Percentiles rank a stretch among this genome's conserved stretches.
Conservation (phyloP, 257 asterid species). For the Parsonsia alboflavescens region DNA sequence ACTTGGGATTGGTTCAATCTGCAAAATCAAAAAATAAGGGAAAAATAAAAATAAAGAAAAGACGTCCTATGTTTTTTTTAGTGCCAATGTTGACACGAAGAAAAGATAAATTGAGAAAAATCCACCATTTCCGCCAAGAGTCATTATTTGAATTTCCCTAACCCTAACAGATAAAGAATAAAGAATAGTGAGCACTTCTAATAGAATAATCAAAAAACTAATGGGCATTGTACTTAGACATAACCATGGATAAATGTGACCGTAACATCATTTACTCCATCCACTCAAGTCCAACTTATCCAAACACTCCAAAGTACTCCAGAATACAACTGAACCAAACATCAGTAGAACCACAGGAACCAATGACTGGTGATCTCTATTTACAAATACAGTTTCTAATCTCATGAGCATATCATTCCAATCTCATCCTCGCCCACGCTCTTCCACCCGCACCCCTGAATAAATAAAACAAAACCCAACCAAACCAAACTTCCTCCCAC, state of each 20-base stretch:
- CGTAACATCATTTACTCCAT: too few relatives aligned
- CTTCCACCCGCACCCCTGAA: background rate
- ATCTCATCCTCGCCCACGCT: background rate
- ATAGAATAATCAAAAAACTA: background rate
- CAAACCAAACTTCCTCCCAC: background rate
- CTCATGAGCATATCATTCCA: background rate
- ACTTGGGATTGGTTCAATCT: constrained; percentile 97
- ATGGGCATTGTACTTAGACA: background rate
- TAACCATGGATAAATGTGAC: background rate
- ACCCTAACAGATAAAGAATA: background rate
- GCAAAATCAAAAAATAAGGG: constrained; percentile 37
- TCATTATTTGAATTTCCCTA: background rate
- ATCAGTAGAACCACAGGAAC: background rate
- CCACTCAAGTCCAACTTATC: background rate
- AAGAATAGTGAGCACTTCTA: background rate
- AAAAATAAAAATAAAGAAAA: constrained; percentile 23
- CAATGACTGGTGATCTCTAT: background rate
- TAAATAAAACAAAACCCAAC: background rate
- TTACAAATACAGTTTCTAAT: background rate
- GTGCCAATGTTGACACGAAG: background rate
- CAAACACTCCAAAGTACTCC: background rate
- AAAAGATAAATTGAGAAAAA: background rate
- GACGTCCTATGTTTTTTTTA: constrained; percentile 9
- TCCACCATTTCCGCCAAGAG: constrained; percentile 3
- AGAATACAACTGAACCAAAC: background rate